Percentiles rank a stretch among this genome's conserved stretches.
Evolutionary conservation across 2,329 filamentous ascomycete species (phyloP).

Genomic region (Cladophialophora bantiana): DNA sequence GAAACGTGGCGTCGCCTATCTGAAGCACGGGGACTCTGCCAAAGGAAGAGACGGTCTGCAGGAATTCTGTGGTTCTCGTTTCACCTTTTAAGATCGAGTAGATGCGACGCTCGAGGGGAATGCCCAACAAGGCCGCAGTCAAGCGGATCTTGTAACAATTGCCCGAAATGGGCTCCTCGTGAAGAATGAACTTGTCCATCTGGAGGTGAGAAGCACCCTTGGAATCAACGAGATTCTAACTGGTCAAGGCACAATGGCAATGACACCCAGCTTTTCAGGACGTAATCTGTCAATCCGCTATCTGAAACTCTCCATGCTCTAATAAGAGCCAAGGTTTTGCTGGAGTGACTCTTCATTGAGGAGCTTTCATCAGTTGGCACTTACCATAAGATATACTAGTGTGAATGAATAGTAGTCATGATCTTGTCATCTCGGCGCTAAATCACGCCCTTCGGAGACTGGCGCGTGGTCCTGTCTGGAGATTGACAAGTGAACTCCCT

Average conservation of each 20-base stretch:
- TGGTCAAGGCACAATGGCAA: not conserved
- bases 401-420: not conserved
- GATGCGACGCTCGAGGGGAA: slow-evolving; percentile 19
- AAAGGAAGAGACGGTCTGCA: slow-evolving; percentile 17
- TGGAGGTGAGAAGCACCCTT: not conserved
- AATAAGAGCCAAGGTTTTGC: not conserved
- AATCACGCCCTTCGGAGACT: slow-evolving; percentile 12
- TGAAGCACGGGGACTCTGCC: slow-evolving; percentile 25
- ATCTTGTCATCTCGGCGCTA: slow-evolving; percentile 10
- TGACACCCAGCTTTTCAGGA: not conserved
- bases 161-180: slow-evolving; percentile 25
- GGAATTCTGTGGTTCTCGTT: slow-evolving; percentile 22
- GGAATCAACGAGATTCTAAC: not conserved
- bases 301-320: not conserved
- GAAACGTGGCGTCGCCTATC: slow-evolving; percentile 16
- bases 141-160: slow-evolving; percentile 30
- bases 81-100: slow-evolving; percentile 25
- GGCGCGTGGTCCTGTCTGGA: not conserved
- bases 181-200: slow-evolving; percentile 15
- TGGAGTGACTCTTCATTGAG: not conserved
- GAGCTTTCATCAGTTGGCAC: not conserved
- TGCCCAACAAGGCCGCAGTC: slow-evolving; percentile 20
- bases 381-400: not conserved
- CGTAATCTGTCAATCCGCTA: not conserved
- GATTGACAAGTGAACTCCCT: not conserved